phyloP scores from a whole-genome alignment of 495 filamentous ascomycete genomes.

The Penicillium coffeae region DNA sequence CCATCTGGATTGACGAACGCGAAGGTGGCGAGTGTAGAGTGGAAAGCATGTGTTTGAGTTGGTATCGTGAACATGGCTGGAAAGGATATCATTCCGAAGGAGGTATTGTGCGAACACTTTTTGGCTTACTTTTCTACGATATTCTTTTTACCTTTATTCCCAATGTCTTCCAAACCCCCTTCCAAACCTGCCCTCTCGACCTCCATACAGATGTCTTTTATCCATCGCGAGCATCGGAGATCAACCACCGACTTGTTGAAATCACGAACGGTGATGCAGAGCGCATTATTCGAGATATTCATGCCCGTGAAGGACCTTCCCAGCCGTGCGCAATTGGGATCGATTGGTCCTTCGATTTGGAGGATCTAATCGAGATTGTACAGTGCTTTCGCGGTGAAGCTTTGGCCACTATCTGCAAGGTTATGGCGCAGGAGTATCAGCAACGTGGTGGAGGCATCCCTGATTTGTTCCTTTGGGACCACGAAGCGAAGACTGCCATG shows the following conservation, averaged over 20 bases:
- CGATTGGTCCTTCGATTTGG: constrained; percentile 80
- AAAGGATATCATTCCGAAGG: constrained; percentile 94
- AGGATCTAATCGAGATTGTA: constrained; percentile 81
- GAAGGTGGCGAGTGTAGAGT: constrained; percentile 73
- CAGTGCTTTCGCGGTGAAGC: constrained; percentile 73
- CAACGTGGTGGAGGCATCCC: constrained; percentile 85
- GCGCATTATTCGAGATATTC: constrained; percentile 61
- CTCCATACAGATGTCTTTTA: constrained; percentile 94
- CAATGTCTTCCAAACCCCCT: constrained; percentile 94
- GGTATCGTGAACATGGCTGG: constrained; percentile 80
- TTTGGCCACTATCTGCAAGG: constrained; percentile 80
- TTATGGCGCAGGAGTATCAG: constrained; percentile 91
- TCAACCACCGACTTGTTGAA: constrained; percentile 81
- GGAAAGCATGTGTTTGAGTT: constrained; percentile 87
- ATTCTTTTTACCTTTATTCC: constrained; percentile 90
- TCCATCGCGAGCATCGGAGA: constrained; percentile 75
- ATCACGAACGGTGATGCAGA: constrained; percentile 73
- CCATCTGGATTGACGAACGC: constrained; percentile 77
- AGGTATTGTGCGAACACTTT: constrained; percentile 84
- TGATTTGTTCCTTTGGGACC: constrained; percentile 84
- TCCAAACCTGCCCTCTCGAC: constrained; percentile 90
- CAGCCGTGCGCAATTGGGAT: constrained; percentile 84
- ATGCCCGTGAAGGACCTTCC: constrained; percentile 58
- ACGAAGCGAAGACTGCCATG: constrained; percentile 58
- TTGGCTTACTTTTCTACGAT: constrained; percentile 90